Percentiles rank a stretch among this genome's conserved stretches.
These are phyloP conservation scores for Actinidia arguta DNA, from an alignment of 179 eudicot genomes.

Conservation along the genomic window DNA sequence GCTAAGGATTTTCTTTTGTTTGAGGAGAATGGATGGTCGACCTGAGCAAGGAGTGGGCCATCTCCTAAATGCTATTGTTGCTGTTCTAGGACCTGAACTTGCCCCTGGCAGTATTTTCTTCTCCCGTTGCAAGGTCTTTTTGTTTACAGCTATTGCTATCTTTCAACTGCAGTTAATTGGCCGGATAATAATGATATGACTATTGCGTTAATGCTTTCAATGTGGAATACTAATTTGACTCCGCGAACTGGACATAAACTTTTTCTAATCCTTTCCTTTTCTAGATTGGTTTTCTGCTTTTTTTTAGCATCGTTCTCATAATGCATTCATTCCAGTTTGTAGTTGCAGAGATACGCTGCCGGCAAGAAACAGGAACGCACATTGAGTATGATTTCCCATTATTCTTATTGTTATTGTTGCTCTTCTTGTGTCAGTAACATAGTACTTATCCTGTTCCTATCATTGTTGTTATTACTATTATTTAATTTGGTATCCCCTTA, in stretches of 20 bases:
- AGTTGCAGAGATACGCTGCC: constrained; percentile 93
- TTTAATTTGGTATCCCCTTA: not conserved
- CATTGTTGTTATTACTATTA: constrained; percentile 1
- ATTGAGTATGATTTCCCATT: constrained; percentile 73
- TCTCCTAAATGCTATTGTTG: constrained; percentile 97
- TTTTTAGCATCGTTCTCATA: constrained; percentile 15
- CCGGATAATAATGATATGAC: not conserved
- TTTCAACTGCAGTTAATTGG: not conserved
- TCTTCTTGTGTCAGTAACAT: not conserved
- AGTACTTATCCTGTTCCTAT: not conserved
- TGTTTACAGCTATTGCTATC: not conserved
- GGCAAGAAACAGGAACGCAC: constrained; percentile 85
- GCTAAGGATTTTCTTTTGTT: constrained; percentile 87
- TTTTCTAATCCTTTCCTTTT: constrained; percentile 8
- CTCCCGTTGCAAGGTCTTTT: constrained; percentile 94
- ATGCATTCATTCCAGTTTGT: constrained; percentile 66
- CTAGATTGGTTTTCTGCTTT: constrained; percentile 13
- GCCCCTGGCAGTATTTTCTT: constrained; percentile 96
- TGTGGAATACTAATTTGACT: not conserved
- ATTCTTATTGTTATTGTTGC: constrained; percentile 10
- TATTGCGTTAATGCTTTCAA: not conserved
- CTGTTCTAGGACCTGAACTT: constrained; percentile 99
- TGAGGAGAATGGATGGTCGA: constrained; percentile 93
- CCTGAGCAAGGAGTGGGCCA: constrained; percentile 95
- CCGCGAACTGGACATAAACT: not conserved